Conservation (phyloP, 225 moss, liverwort and hornwort genomes). For the Bryoerythrophyllum caledonicum region DNA sequence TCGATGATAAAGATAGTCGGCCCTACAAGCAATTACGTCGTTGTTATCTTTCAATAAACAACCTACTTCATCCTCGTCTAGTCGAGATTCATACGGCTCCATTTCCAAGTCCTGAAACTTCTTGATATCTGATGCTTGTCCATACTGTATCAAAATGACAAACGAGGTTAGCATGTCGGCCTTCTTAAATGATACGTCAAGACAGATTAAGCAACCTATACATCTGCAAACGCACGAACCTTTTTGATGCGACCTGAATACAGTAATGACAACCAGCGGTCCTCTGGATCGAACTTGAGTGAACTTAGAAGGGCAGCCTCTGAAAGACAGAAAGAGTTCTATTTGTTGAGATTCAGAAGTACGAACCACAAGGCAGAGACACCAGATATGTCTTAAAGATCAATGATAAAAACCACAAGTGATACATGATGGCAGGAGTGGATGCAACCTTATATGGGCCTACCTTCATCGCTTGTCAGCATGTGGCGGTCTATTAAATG, state of each 20-base stretch:
- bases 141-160: constrained; percentile 53
- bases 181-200: background rate
- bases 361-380: background rate
- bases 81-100: constrained; percentile 65
- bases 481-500: constrained; percentile 95
- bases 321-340: constrained; percentile 28
- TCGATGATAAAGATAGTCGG: constrained; percentile 90
- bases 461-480: constrained; percentile 95
- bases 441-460: constrained; percentile 52
- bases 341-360: background rate
- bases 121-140: constrained; percentile 75
- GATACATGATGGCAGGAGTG: constrained; percentile 20
- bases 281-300: constrained; percentile 92
- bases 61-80: constrained; percentile 70
- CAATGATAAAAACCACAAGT: constrained; percentile 1
- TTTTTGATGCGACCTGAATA: constrained; percentile 95
- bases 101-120: constrained; percentile 89
- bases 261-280: constrained; percentile 86
- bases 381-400: background rate
- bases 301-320: constrained; percentile 76
- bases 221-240: constrained; percentile 29
- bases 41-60: constrained; percentile 91
- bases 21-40: constrained; percentile 92
- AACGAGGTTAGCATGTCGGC: constrained; percentile 11
- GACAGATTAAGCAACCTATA: background rate